A percentile compares a stretch with the other conserved stretches of the same genome.
Evolutionary conservation across 2,329 filamentous ascomycete genomes (phyloP).

Genomic region (Falciphora oryzae): DNA sequence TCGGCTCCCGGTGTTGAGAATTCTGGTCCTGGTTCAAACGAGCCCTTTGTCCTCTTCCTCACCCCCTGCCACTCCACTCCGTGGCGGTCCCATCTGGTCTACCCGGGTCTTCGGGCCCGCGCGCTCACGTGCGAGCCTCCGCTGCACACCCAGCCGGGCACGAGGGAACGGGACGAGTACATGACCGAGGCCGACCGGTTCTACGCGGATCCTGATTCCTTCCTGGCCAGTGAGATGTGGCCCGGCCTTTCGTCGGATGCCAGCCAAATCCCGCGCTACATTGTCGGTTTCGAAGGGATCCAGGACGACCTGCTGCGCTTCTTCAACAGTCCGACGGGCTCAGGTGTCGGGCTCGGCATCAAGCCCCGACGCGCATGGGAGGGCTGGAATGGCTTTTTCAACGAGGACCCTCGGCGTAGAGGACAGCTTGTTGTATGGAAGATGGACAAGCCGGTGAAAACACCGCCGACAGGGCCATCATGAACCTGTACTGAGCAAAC

Average conservation of each 20-base stretch:
- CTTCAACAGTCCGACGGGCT: constrained; percentile 29
- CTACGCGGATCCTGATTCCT: constrained; percentile 59
- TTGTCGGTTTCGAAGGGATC: constrained; percentile 57
- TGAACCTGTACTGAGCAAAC: background rate
- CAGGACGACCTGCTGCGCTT: constrained; percentile 41
- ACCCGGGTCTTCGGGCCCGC: constrained; percentile 70
- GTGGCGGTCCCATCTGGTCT: constrained; percentile 82
- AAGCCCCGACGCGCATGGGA: constrained; percentile 45
- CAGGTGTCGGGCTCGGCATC: constrained; percentile 36
- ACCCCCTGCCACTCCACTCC: constrained; percentile 96
- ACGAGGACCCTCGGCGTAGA: constrained; percentile 52
- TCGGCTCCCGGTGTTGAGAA: constrained; percentile 26
- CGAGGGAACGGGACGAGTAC: constrained; percentile 60
- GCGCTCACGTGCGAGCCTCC: constrained; percentile 90
- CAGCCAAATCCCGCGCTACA: constrained; percentile 44
- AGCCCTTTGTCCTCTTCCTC: constrained; percentile 70
- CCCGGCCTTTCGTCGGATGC: constrained; percentile 12
- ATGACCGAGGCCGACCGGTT: constrained; percentile 89
- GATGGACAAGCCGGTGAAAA: background rate
- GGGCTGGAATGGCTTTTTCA: constrained; percentile 55
- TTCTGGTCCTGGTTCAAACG: constrained; percentile 20
- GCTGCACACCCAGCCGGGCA: constrained; percentile 55
- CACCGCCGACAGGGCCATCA: background rate
- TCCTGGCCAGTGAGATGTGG: constrained; percentile 52
- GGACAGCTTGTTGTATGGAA: constrained; percentile 58